Conservation (phyloP, 2,329 filamentous ascomycete species). For the Fusarium duplospermum region DNA sequence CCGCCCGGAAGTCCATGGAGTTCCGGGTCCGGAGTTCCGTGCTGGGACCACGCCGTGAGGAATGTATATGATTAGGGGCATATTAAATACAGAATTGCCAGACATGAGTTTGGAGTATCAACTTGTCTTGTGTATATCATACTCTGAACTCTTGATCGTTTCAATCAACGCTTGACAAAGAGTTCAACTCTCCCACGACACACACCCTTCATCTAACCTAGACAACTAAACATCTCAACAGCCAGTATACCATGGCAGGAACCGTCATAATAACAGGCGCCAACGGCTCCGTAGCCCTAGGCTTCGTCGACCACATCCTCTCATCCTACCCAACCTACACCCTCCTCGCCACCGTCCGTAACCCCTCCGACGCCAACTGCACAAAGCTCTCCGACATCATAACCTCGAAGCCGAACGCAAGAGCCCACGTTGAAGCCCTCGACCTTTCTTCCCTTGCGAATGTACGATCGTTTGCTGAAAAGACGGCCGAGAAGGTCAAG, state of each 20-base stretch:
- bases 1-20: slow-evolving; percentile 27
- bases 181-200: not conserved
- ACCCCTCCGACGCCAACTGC: slow-evolving; percentile 48
- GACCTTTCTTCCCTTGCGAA: slow-evolving; percentile 22
- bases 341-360: slow-evolving; percentile 49
- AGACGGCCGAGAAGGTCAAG: not conserved
- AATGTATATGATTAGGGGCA: not conserved
- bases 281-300: slow-evolving; percentile 49
- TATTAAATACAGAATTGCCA: not conserved
- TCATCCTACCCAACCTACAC: slow-evolving; percentile 33
- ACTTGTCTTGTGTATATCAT: not conserved
- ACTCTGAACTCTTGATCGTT: not conserved
- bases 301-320: slow-evolving; percentile 29
- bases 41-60: not conserved
- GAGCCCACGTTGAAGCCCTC: slow-evolving; percentile 22
- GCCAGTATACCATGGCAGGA: slow-evolving; percentile 39
- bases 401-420: not conserved
- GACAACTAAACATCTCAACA: not conserved
- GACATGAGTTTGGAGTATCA: not conserved
- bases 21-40: slow-evolving; percentile 27
- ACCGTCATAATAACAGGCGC: slow-evolving; percentile 53
- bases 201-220: not conserved
- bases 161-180: not conserved
- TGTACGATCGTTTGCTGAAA: slow-evolving; percentile 17
- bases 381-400: slow-evolving; percentile 42